Evolutionary conservation across 208 protist species (phyloP), one percentile per base, ranked within the genome.

Genomic region (Novymonas esmeraldas): DNA sequence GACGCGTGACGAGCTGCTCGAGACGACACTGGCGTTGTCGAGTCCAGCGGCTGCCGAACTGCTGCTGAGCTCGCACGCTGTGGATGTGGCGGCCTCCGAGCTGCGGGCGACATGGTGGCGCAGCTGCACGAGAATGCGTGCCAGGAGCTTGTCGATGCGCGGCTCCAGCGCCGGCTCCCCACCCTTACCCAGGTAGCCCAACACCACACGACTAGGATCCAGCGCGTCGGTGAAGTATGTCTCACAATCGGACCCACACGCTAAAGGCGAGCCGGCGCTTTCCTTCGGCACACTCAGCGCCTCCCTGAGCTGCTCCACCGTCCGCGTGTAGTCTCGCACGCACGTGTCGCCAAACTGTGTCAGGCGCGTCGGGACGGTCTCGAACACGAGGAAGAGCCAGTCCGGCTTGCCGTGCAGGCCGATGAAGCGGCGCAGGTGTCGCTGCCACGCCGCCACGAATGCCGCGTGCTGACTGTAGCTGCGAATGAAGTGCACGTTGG

Each of bases 401-500:
- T 84, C 70, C 4, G 76, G 62, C 46, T 26, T 58, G 13, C 70
- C 76, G 44, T 85, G 39, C 18, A 52, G 10, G 3, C 44, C 38
- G n/a, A 89, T 41, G 58, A 76, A 71, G 0, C 50, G 24, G 5
- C 76, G 74, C 1, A 86, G 51, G 20, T 75, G 36, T 10, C 39
- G 36, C 33, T 78, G 58, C 38, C 85, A 26, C 10, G 78, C 64
- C 0, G 62, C 45, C 14, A 89, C 56, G 60, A 87, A 89, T 11
- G 48, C 52, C 6, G 39, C 56, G 33, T 89, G 42, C 1, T 66
- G 36, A 3, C 57, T 72, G 74, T 78, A 85, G 49, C 72, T 79
- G 3, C 64, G 73, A n/a, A 88, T 50, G 45, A 87, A 80, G 65
- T 72, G 61, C 24, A 87, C 29, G 42, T 79, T 56, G 2, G 82